These are phyloP conservation scores for Pythium oligandrum DNA, from an alignment of 352 stramenopile genomes.

Conservation along the genomic window DNA sequence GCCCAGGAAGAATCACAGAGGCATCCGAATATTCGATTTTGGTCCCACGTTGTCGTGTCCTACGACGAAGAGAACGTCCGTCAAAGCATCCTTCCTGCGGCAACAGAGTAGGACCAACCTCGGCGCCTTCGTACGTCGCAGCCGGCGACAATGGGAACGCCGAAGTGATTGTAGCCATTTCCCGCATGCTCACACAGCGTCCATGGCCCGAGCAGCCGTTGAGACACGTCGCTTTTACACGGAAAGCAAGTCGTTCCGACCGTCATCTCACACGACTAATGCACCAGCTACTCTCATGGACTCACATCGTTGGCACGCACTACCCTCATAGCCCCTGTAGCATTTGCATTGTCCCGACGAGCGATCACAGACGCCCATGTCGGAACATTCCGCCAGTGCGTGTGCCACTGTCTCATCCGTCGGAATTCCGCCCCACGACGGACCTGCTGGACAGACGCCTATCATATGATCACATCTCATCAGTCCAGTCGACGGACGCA, in stretches of 20 bases:
- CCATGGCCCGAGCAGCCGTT: conserved; percentile 71
- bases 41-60: conserved; percentile 67
- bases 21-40: conserved; percentile 69
- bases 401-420: conserved; percentile 36
- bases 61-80: conserved; percentile 2
- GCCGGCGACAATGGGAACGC: conserved; percentile 52
- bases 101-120: conserved; percentile 14
- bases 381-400: conserved; percentile 49
- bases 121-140: conserved; percentile 52
- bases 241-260: conserved; percentile 5
- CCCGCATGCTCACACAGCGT: conserved; percentile 64
- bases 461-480: neutral
- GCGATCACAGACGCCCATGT: conserved; percentile 57
- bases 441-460: conserved; percentile 64
- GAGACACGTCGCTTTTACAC: conserved; percentile 25
- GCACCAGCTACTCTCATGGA: neutral
- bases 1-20: conserved; percentile 76
- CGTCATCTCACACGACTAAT: neutral
- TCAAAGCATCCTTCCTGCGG: neutral
- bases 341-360: conserved; percentile 55
- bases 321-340: conserved; percentile 60
- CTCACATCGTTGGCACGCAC: conserved; percentile 64
- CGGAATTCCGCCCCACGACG: conserved; percentile 58
- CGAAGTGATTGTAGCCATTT: conserved; percentile 36
- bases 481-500: conserved; percentile 55